Evolutionary conservation across 2,329 filamentous ascomycete species (phyloP).

Genomic region (Colletotrichum trifolii): DNA sequence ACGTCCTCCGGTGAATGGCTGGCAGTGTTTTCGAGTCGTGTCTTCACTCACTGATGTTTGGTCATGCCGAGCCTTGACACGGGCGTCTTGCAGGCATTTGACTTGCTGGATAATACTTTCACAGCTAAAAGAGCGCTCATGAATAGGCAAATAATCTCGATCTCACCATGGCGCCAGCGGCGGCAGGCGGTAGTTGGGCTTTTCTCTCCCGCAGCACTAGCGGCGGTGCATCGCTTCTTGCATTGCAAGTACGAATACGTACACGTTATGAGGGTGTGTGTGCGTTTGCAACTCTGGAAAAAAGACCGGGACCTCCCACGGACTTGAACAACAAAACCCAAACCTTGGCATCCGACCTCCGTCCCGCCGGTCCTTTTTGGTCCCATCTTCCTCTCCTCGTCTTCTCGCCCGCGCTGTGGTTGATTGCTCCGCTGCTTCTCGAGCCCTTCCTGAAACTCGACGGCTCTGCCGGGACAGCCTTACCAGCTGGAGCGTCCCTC

Average conservation of each 20-base stretch:
- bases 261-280: not conserved
- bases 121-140: not conserved
- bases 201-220: too few relatives aligned
- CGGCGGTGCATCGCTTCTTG: too few relatives aligned
- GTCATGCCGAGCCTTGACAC: not conserved
- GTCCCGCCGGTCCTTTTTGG: conserved; percentile 13
- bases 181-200: conserved; percentile 21
- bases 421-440: not conserved
- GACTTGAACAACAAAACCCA: conserved; percentile 19
- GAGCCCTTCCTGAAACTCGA: conserved; percentile 28
- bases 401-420: too few relatives aligned
- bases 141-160: conserved; percentile 19
- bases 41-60: not conserved
- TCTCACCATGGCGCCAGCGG: conserved; percentile 24
- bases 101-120: not conserved
- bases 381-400: conserved; percentile 3
- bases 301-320: conserved; percentile 11
- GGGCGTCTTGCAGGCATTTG: conserved; percentile 5
- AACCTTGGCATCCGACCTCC: conserved; percentile 34
- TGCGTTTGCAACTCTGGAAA: conserved; percentile 8
- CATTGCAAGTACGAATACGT: too few relatives aligned
- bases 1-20: not conserved
- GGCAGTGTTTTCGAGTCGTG: not conserved
- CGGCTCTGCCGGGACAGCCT: conserved; percentile 10
- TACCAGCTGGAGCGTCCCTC: conserved; percentile 2